phyloP scores from a whole-genome alignment of 1,139 yeast genomes.

The Saccharomyces hybrid region DNA sequence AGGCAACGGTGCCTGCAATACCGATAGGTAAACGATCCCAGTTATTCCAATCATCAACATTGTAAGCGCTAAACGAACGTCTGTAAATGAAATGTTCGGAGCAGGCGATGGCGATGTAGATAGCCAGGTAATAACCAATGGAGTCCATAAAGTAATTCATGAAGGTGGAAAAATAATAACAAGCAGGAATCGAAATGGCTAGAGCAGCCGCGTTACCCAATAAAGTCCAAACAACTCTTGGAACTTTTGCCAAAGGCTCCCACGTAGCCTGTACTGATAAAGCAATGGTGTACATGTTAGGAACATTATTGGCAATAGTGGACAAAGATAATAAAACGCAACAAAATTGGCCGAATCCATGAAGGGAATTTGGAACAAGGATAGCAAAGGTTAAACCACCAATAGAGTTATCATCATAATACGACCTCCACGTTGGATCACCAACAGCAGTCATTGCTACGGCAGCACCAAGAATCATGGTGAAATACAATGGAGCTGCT shows the following conservation, averaged over 20 bases:
- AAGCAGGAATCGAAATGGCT: conserved; percentile 85
- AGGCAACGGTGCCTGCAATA: no score
- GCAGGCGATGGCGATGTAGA: no score
- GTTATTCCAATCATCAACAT: no score
- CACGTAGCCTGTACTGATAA: conserved; percentile 79
- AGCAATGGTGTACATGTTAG: conserved; percentile 86
- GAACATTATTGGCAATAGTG: conserved; percentile 83
- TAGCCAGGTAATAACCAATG: no score
- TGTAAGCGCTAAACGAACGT: no score
- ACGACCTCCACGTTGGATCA: conserved; percentile 40
- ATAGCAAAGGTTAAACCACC: conserved; percentile 83
- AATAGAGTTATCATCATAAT: conserved; percentile 39
- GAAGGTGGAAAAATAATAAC: conserved; percentile 16
- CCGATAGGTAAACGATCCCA: no score
- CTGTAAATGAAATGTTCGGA: no score
- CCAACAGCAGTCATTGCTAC: conserved; percentile 54
- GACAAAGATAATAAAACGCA: conserved; percentile 77
- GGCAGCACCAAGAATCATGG: conserved; percentile 45
- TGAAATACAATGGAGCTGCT: no score
- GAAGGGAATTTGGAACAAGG: conserved; percentile 68
- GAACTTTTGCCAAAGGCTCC: conserved; percentile 62
- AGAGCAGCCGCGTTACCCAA: conserved; percentile 67
- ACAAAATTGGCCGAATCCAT: conserved; percentile 85
- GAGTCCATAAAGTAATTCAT: no score
- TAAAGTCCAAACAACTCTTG: conserved; percentile 77